These are phyloP conservation scores for Fraxinus xanthoxyloides DNA, from an alignment of 305 asterid genomes.

Conservation along the genomic window DNA sequence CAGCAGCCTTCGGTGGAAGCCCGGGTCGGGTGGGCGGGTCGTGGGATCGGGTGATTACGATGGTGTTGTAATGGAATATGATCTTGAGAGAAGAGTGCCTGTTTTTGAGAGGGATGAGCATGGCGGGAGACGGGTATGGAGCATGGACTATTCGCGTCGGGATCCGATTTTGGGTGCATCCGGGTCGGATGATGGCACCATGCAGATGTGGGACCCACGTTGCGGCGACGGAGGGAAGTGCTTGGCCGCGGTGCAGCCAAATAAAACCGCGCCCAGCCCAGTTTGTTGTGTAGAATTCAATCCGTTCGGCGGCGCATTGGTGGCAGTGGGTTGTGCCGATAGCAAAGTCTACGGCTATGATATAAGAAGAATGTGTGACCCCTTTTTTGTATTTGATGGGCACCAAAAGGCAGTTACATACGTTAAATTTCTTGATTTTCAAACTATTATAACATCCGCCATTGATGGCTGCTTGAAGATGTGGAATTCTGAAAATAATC, in stretches of 20 bases:
- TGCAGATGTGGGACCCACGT: slow-evolving; percentile 92
- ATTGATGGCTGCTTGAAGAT: slow-evolving; percentile 66
- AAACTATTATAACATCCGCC: slow-evolving; percentile 56
- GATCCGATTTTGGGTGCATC: slow-evolving; percentile 76
- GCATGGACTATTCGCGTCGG: slow-evolving; percentile 61
- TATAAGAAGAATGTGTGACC: slow-evolving; percentile 42
- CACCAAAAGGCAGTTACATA: slow-evolving; percentile 69
- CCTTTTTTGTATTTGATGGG: slow-evolving; percentile 51
- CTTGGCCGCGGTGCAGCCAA: slow-evolving; percentile 48
- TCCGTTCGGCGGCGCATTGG: slow-evolving; percentile 43
- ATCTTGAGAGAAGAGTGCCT: slow-evolving; percentile 64
- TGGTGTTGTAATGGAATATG: slow-evolving; percentile 84
- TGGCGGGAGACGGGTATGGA: slow-evolving; percentile 88
- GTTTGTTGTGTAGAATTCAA: slow-evolving; percentile 75
- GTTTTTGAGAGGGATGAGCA: slow-evolving; percentile 94
- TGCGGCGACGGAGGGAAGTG: slow-evolving; percentile 44
- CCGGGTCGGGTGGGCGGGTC: slow-evolving; percentile 57
- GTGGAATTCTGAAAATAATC: slow-evolving; percentile 52
- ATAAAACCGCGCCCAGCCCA: slow-evolving; percentile 40
- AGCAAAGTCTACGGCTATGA: slow-evolving; percentile 63
- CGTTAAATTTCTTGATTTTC: slow-evolving; percentile 43
- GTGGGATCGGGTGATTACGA: slow-evolving; percentile 90
- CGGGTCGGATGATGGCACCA: slow-evolving; percentile 90
- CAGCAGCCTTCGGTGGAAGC: slow-evolving; percentile 81
- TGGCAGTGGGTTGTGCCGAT: slow-evolving; percentile 74